Evolutionary conservation across 208 protist species (phyloP).

Genomic region (Leishmania major): DNA sequence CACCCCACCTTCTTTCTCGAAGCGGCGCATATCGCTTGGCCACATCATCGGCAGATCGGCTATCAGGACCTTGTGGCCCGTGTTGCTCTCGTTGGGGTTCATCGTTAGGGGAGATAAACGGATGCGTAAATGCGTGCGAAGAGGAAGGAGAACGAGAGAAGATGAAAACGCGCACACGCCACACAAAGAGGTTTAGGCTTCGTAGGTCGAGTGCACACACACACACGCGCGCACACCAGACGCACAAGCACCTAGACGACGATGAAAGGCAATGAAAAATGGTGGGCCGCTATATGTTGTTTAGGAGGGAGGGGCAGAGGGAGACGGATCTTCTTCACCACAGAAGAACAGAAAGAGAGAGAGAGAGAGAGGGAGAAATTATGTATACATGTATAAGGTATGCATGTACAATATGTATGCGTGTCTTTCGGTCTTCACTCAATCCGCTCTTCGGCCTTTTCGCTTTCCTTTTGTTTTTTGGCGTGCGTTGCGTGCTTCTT

Average conservation of each 20-base stretch:
- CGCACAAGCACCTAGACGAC: not conserved
- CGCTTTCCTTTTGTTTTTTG: not conserved
- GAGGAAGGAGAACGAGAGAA: not conserved
- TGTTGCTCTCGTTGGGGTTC: slow-evolving; percentile 37
- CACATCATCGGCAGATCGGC: slow-evolving; percentile 91
- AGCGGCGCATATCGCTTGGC: slow-evolving; percentile 74
- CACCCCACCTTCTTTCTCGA: slow-evolving; percentile 84
- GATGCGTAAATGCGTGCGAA: not conserved
- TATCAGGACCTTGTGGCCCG: slow-evolving; percentile 62
- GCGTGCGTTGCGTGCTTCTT: not conserved
- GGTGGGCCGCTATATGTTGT: not conserved
- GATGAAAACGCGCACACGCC: not conserved
- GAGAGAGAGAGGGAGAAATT: not conserved
- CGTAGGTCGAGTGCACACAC: not conserved
- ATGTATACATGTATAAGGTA: slow-evolving; percentile 3
- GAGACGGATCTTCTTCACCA: not conserved
- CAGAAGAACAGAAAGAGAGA: not conserved
- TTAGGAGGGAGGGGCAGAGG: not conserved
- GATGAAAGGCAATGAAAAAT: not conserved
- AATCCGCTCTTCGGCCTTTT: not conserved
- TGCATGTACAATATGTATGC: slow-evolving; percentile 8
- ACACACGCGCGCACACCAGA: not conserved
- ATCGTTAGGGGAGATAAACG: slow-evolving; percentile 7
- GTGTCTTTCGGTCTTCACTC: not conserved
- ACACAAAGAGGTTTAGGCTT: not conserved